Base-by-base conservation (phyloP, 2,329 filamentous ascomycete genomes). In the Trichophyton rubrum region DNA sequence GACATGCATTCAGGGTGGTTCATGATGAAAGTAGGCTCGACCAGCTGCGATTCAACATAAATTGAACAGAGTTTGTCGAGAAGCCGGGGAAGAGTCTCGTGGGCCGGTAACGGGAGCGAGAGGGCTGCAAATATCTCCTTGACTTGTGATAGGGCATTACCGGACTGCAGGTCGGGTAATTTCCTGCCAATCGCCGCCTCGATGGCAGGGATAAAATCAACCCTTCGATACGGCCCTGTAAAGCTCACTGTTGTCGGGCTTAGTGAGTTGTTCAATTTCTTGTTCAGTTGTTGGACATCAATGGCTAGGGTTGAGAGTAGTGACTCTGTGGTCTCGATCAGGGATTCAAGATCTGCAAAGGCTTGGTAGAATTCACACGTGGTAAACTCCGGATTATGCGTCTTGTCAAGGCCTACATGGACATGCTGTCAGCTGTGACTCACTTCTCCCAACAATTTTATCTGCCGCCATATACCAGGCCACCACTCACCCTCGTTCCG, bases 311-410 rank as follows among this genome's bases (percentile, higher is more conserved):
- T 79, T 38, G 71, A 76, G 35, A 96, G 74, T 56, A 97, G 74
- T 13, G 80, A 76, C 71, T 93, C 88, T 0, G 92, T 97, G 70
- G 85, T 83, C 20, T 73, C 70, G 69, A 95, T 90, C 58, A 97
- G 77, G 47, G 88, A 83, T 40, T 85, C 77, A 0, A 96, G 80
- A 64, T 86, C 88, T 62, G 87, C 85, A 68, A 91, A 95, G 2
- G 91, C 86, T 63, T 88, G 86, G 74, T 99, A 99, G 75, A 96
- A 97, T 75, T 99, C 93, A 78, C 92, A 97, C 62, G 89, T 97
- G 51, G 89, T 93, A 75, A 97, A 99, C 71, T 99, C 93, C 0
- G 93, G 92, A 70, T 99, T 99, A 72, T 99, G 93, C 0, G 90
- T 96, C 33, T 82, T 82, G 72, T 96, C 91, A 40, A 96, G 73